Evolutionary conservation across 139 green algal species (phyloP), one percentile per base, ranked within the genome.

Genomic region (Edaphochlamys debaryana): DNA sequence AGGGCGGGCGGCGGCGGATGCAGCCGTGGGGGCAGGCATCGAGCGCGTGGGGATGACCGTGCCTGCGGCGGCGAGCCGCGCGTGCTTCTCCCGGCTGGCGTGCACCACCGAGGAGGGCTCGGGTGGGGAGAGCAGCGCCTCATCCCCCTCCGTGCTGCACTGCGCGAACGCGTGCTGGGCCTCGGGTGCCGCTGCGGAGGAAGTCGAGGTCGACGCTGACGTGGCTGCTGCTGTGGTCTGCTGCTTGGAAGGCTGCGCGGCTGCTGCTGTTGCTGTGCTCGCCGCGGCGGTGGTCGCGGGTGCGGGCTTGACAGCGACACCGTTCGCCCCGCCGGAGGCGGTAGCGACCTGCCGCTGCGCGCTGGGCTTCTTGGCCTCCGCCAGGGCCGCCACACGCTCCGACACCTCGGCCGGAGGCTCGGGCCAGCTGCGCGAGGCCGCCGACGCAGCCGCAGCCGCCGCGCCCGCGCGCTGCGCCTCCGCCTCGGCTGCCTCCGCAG

Each of bases 131-230:
- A 84, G n/a, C 45, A 54, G 30, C 11, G 50, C 48, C 45, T 84
- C 78, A 30, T 84, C 78, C 5, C 78, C 78, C 48, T 84, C 78
- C 9, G 78, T 84, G 66, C 66, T 84, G 36, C 64, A 75, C 19
- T 40, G 40, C 42, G 77, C 77, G 54, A 83, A 67, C 41, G 63
- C n/a, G 20, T 23, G 66, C 7, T 42, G 4, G 45, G 9, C 62
- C 15, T 69, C 5, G 66, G 20, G 3, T 45, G 66, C 36, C 6
- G 36, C 36, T n/a, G 66, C 3, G 8, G 4, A 4, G 32, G 5
- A 9, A 48, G 23, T 48, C 34, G 66, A 36, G 30, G 36, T 13
- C 11, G 34, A 17, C 9, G 34, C 19, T 3, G 41, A 13, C 30
- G 42, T 23, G 19, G 67, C 41, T 37, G 67, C 19, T 41, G 67